Evolutionary conservation across 306 rosid genomes (phyloP), one percentile per base, ranked within the genome.

Genomic region (Hylodesmum podocarpum): DNA sequence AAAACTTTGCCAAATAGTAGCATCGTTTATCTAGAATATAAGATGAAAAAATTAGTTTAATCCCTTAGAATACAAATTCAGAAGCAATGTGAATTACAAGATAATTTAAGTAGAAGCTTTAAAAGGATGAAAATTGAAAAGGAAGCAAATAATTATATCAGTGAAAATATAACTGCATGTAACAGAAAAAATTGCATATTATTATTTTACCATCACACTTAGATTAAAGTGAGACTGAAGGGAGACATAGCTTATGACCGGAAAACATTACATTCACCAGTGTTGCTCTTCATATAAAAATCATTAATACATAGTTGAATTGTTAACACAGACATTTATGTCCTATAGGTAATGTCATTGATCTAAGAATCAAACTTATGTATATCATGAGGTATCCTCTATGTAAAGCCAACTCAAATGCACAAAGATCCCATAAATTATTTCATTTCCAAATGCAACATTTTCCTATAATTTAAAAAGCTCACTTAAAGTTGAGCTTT

Each of bases 61-160:
- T 50, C n/a, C 24, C 31, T 10, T 14, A n/a, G 2, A 64, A 36
- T 28, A 8, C 1, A 64, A 37, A 3, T 16, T 49, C 55, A 25
- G 53, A 25, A 12, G 55, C 14, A 24, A n/a, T 34, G 46, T 22
- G n/a, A 25, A 49, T n/a, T 13, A 47, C 19, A 50, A 65, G 51
- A 63, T 49, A 70, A 51, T 63, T 63, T 5, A 27, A 47, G 63
- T 1, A 75, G 37, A 31, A 75, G 44, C 14, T 63, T 63, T 59
- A 29, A 61, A 63, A 33, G 13, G 12, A 22, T 3, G 5, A 62
- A 4, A 46, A n/a, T 15, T 3, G 5, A 62, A 4, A 46, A n/a
- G 15, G 41, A 46, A 63, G 51, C 10, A 5, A 29, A 29, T 7
- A 61, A 61, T 49, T 14, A 57, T 57, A 43, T 49, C 29, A 49